phyloP scores from a whole-genome alignment of 371 early-diverging fungal species.

The Mucor saturninus region DNA sequence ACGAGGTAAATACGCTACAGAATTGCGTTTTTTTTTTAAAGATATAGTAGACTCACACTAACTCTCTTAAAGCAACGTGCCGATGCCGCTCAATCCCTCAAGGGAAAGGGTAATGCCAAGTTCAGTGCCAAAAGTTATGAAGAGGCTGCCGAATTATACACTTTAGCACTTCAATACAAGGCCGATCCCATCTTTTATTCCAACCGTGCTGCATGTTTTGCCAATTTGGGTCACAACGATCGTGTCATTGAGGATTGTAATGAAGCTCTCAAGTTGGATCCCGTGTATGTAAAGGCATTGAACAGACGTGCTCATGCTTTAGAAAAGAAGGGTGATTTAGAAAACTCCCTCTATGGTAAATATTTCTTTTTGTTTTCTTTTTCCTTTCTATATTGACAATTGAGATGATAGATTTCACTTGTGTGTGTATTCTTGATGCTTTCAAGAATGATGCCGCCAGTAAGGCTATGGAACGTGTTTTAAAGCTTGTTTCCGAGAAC shows the following conservation, averaged over 20 bases:
- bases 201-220: slow-evolving; percentile 94
- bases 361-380: background rate
- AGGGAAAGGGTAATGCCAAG: slow-evolving; percentile 87
- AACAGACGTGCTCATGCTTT: slow-evolving; percentile 86
- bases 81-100: slow-evolving; percentile 76
- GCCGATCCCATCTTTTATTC: slow-evolving; percentile 86
- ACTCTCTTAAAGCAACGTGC: slow-evolving; percentile 51
- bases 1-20: slow-evolving; percentile 40
- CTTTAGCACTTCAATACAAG: slow-evolving; percentile 83
- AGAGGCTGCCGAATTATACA: slow-evolving; percentile 87
- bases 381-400: background rate
- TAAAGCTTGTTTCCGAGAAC: slow-evolving; percentile 80
- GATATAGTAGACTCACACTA: no score
- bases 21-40: background rate
- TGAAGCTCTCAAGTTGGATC: slow-evolving; percentile 74
- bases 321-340: slow-evolving; percentile 67
- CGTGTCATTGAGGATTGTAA: slow-evolving; percentile 77
- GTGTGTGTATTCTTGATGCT: slow-evolving; percentile 91
- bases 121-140: slow-evolving; percentile 83
- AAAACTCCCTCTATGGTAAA: slow-evolving; percentile 81
- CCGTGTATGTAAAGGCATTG: slow-evolving; percentile 82
- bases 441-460: slow-evolving; percentile 87
- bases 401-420: slow-evolving; percentile 76
- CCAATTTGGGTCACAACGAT: slow-evolving; percentile 71
- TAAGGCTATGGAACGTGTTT: slow-evolving; percentile 85